Evolutionary conservation across 108 stramenopile genomes (phyloP).

Genomic region (Skeletonema grethae): DNA sequence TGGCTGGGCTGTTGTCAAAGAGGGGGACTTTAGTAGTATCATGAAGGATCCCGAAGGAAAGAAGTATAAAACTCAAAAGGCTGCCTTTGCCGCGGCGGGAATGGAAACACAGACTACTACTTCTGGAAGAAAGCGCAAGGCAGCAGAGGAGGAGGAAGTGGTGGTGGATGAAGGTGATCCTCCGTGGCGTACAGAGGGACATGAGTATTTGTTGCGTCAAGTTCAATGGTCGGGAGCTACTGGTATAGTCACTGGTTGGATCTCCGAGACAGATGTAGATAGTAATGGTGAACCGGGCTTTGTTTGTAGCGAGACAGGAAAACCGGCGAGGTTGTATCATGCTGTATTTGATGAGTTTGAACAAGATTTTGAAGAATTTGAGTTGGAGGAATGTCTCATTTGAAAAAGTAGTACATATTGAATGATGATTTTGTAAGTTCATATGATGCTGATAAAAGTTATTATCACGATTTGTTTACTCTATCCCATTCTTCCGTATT

Average conservation of each 20-base stretch:
- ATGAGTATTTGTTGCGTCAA: conserved; percentile 58
- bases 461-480: not conserved
- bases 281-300: conserved; percentile 85
- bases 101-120: not conserved
- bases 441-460: not conserved
- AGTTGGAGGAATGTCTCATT: conserved; percentile 60
- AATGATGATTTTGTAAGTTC: conserved; percentile 7
- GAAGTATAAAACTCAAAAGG: conserved; percentile 62
- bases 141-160: conserved; percentile 7
- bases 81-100: conserved; percentile 46
- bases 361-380: conserved; percentile 83
- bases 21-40: conserved; percentile 39
- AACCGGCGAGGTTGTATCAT: conserved; percentile 78
- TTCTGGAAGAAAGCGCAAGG: conserved; percentile 8
- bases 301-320: conserved; percentile 60
- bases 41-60: conserved; percentile 57
- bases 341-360: conserved; percentile 73
- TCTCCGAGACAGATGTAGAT: conserved; percentile 76
- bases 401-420: conserved; percentile 13
- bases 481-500: not conserved
- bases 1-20: conserved; percentile 56
- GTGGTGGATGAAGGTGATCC: conserved; percentile 72
- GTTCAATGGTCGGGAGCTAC: conserved; percentile 45
- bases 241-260: conserved; percentile 75
- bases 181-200: conserved; percentile 73